Evolutionary conservation across 2,329 filamentous ascomycete species (phyloP).

Genomic region (Proliferodiscus dingleyae): DNA sequence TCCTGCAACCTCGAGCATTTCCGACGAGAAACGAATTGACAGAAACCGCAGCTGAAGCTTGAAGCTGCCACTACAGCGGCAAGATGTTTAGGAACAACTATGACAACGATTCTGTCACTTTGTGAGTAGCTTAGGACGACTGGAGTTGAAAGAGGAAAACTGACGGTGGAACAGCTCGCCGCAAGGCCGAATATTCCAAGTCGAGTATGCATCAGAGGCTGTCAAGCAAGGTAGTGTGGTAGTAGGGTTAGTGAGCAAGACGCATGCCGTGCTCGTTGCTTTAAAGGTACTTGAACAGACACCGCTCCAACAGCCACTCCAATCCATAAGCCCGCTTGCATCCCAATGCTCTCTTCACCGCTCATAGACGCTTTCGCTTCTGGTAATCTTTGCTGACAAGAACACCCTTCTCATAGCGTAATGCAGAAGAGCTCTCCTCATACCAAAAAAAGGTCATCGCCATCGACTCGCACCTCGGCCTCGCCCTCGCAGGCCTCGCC

Average conservation of each 20-base stretch:
- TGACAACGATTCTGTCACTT: constrained; percentile 99
- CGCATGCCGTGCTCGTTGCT: constrained; percentile 90
- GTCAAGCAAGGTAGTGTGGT: constrained; percentile 99
- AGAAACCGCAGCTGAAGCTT: constrained; percentile 6
- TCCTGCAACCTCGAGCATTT: neutral
- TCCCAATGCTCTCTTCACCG: constrained; percentile 5
- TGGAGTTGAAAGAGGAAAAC: constrained; percentile 9
- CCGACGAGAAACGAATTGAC: too few relatives aligned
- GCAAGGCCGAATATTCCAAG: constrained; percentile 98
- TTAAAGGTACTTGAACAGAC: constrained; percentile 84
- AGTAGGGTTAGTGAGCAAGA: constrained; percentile 95
- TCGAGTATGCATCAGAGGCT: constrained; percentile 97
- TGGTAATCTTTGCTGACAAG: neutral
- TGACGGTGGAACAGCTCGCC: constrained; percentile 68
- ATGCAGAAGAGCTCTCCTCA: constrained; percentile 97
- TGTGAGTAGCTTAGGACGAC: constrained; percentile 54
- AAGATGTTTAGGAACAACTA: constrained; percentile 99
- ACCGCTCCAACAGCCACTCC: too few relatives aligned
- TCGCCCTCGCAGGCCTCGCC: constrained; percentile 93
- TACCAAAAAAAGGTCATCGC: constrained; percentile 99
- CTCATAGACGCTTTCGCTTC: neutral
- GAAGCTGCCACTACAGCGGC: constrained; percentile 28
- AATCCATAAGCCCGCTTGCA: too few relatives aligned
- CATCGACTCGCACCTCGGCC: constrained; percentile 90
- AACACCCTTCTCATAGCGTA: constrained; percentile 60